Evolutionary conservation across 805 yeast genomes (phyloP), one percentile per base, ranked within the genome.

Genomic region (Zygotorulaspora chibaensis): DNA sequence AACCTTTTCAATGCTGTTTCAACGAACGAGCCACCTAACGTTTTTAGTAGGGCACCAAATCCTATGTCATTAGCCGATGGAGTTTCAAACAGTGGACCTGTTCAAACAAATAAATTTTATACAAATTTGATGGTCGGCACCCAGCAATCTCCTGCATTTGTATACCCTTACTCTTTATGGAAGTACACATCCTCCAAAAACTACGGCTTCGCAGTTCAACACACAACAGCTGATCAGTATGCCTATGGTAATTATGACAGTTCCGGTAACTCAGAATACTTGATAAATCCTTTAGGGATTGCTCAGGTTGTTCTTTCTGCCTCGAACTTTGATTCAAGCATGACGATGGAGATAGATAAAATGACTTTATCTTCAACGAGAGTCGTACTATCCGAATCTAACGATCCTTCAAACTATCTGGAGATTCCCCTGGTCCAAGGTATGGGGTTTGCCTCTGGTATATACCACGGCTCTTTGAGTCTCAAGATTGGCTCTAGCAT

Each of bases 61-160:
- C 75, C 75, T 10, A 61, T 79, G 45, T 53, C 57, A 0, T 59
- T 80, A 33, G 80, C 83, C 15, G 54, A 52, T 3, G 78, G 78
- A 29, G 80, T 76, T 30, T 63, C 68, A 33, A 70, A 72, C 48
- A 59, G 65, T 41, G 75, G 65, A 28, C 70, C 82, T 1, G 72
- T 76, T 48, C 80, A 81, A 57, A 87, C 95, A 18, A 86, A 87
- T 70, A 86, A 84, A 66, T 87, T 86, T 64, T 84, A 77, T 65
- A 76, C 79, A 30, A 86, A 87, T 61, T 58, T 84, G 57, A 66
- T 81, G 52, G 67, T 84, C 17, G 83, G 70, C 17, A 65, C 64
- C 40, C 87, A 81, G 63, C 66, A 71, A 18, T 69, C 72, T 41
- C 74, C 80, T 40, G 76, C 75, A 3, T 84, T 76, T 68, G 73